A percentile compares a stretch with the other conserved stretches of the same genome.
phyloP scores from a whole-genome alignment of 208 protist species.

The Trypanosoma mega region DNA sequence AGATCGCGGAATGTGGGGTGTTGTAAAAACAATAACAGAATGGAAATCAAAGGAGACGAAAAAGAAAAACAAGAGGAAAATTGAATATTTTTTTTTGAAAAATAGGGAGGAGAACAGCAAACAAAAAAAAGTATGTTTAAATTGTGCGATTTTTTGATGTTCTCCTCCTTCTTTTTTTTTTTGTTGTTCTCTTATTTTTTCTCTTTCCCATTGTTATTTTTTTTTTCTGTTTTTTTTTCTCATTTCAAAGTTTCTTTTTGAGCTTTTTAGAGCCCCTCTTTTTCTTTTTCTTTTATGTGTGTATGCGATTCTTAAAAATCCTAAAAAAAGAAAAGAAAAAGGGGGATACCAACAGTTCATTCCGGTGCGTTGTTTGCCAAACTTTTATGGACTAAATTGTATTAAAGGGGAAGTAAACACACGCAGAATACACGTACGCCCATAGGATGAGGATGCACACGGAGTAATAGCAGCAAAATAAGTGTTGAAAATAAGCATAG shows the following conservation, averaged over 20 bases:
- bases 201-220: slow-evolving; percentile 1
- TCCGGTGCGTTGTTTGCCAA: too few relatives aligned
- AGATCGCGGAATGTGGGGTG: slow-evolving; percentile 44
- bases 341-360: not conserved
- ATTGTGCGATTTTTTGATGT: too few relatives aligned
- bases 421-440: too few relatives aligned
- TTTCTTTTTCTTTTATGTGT: not conserved
- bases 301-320: not conserved
- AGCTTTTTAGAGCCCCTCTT: not conserved
- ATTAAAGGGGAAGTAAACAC: too few relatives aligned
- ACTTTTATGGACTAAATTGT: too few relatives aligned
- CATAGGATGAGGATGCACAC: too few relatives aligned
- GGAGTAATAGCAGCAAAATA: too few relatives aligned
- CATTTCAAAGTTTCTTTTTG: not conserved
- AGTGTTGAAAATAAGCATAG: too few relatives aligned
- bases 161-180: too few relatives aligned
- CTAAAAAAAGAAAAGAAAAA: not conserved
- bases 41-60: not conserved
- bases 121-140: slow-evolving; percentile 9
- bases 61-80: not conserved
- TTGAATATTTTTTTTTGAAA: slow-evolving; percentile 9
- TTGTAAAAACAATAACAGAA: slow-evolving; percentile 12
- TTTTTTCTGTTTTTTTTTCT: not conserved
- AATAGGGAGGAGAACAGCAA: slow-evolving; percentile 22
- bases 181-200: too few relatives aligned